Base-by-base conservation (phyloP, 75 land plant species). In the Picea glauca region DNA sequence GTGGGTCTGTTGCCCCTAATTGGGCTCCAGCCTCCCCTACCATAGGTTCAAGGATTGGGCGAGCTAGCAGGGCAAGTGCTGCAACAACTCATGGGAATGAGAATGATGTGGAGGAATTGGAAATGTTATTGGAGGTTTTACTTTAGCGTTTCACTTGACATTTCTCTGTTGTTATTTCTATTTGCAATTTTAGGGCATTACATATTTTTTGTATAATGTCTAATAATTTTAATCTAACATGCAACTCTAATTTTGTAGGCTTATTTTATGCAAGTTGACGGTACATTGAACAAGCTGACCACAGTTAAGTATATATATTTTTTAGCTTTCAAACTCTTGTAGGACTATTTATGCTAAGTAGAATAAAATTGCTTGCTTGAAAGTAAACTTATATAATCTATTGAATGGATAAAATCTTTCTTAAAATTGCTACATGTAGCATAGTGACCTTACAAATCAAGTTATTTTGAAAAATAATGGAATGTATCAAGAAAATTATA, bases 201-300 rank as follows among this genome's bases (percentile, higher is more conserved):
- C 40, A 33, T 61, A n/a, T 4, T 9, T 61, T n/a, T 61, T 61
- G 26, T 21, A 21, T 76, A 62, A 18, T 76, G 20, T 62, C 77
- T 33, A 17, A 58, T 56, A 13, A 30, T 20, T 15, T 76, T n/a
- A 70, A 43, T 40, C 13, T 57, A 21, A 58, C n/a, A 63, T 62
- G n/a, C 21, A 63, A 31, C 20, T 76, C 23, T 21, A 7, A 58
- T 21, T 62, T 50, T 87, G 85, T 92, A 97, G 99, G 98, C 98
- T 61, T 97, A 97, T 78, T 95, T 97, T 61, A 97, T 97, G 99
- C 99, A 97, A 86, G 87, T 97, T 83, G 99, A 97, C 86, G 94
- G 99, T 62, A 97, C 99, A 68, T 76, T 93, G 78, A 95, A 97
- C 87, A 97, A 87, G 79, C 84, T 97, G 58, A 91, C 87, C 17